Evolutionary conservation across 2,329 filamentous ascomycete species (phyloP).

Genomic region (Aspergillus amoenus): DNA sequence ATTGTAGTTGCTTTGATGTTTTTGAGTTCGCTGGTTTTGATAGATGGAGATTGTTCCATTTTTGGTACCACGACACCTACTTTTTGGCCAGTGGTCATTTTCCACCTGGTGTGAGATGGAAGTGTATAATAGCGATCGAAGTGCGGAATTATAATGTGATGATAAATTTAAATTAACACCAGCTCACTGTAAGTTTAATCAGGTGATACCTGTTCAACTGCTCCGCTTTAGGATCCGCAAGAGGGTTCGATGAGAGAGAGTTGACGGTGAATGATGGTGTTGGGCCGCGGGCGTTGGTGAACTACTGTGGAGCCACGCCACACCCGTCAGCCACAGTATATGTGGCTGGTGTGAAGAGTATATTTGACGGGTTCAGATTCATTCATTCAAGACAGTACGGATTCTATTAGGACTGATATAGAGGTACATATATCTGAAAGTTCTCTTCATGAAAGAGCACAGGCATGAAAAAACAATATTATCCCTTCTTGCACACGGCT

Average conservation of each 20-base stretch:
- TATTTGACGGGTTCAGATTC: no score
- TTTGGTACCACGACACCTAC: constrained; percentile 19
- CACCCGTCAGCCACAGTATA: not conserved
- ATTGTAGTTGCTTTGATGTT: not conserved
- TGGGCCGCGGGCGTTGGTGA: no score
- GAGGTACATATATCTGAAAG: not conserved
- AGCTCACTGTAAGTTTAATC: not conserved
- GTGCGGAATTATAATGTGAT: no score
- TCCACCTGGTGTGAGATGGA: not conserved
- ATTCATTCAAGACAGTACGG: no score
- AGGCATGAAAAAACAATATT: not conserved
- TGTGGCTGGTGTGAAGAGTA: not conserved
- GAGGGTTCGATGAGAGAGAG: no score
- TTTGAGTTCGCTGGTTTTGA: not conserved
- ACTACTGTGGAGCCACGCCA: not conserved
- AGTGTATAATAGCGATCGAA: not conserved
- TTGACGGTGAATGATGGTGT: not conserved
- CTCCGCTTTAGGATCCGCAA: not conserved
- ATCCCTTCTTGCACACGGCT: constrained; percentile 1
- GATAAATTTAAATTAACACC: not conserved
- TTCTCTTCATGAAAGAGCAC: no score
- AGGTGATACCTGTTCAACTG: not conserved
- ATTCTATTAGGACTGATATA: no score
- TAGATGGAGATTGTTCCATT: constrained; percentile 13
- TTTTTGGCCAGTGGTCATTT: constrained; percentile 10